Evolutionary conservation across 2,329 filamentous ascomycete species (phyloP), one percentile per base, ranked within the genome.

Genomic region (Venturia asperata): DNA sequence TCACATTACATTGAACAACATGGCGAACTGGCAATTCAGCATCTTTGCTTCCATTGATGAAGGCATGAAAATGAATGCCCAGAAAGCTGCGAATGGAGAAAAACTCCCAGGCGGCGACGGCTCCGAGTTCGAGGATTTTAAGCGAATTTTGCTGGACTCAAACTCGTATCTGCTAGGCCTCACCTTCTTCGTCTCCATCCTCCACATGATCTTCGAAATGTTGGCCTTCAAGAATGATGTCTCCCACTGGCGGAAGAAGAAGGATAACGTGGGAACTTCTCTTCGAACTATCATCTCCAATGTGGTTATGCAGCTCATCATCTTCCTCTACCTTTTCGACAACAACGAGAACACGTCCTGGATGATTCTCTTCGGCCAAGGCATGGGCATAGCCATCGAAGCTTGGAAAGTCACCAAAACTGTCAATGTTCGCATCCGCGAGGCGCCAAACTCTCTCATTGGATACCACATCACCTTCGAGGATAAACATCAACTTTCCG

Each of bases 191-290:
- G 94, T 96, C 70, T 92, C 87, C 68, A 83, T 99, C 66, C 82
- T 94, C 47, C 94, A 99, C 78, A 92, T 96, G 83, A 81, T 99
- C 70, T 93, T 99, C 68, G 94, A 99, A 78, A 92, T 90, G 73
- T 84, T 99, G 42, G 94, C 94, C 1, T 99, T 99, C 80, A 96
- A 96, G 73, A 96, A 89, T 74, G 94, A 99, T 74, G 96, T 99
- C 74, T 82, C 92, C 61, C 94, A 99, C 78, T 99, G 94, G 86
- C 91, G 92, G 74, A 97, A 97, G 82, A 99, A 99, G 88, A 99
- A 99, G 82, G 95, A 97, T 79, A 94, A 96, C 66, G 90, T 99
- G 37, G 94, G 94, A 68, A 96, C 96, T 58, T 97, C 92, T 0
- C 89, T 99, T 67, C 91, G 94, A 66, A 95, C 93, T 41, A 99